phyloP scores from a whole-genome alignment of 192 early-diverging fungal species.

The Phycomyces blakesleeanus region DNA sequence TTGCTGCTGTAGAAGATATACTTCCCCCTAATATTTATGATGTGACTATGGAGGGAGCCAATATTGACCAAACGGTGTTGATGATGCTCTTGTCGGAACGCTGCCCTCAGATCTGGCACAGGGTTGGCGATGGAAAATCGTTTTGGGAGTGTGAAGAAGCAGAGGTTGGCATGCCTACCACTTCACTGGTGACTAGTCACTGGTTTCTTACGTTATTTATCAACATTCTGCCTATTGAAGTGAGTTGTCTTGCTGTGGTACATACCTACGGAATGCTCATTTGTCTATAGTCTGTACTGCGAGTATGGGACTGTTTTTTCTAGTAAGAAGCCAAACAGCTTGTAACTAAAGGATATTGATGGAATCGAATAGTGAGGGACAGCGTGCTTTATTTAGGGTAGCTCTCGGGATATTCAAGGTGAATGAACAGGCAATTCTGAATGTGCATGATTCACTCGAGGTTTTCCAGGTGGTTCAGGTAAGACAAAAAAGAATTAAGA shows the following conservation, averaged over 20 bases:
- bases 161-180: slow-evolving; percentile 51
- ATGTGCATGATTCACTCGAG: slow-evolving; percentile 54
- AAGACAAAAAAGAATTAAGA: slow-evolving; percentile 1
- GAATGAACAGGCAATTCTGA: slow-evolving; percentile 59
- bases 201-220: slow-evolving; percentile 82
- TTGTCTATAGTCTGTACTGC: slow-evolving; percentile 50
- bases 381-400: slow-evolving; percentile 72
- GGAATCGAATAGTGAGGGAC: slow-evolving; percentile 43
- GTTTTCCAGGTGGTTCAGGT: slow-evolving; percentile 58
- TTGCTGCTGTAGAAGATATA: slow-evolving; percentile 64
- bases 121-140: slow-evolving; percentile 29
- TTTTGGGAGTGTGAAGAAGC: slow-evolving; percentile 46
- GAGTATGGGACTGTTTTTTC: slow-evolving; percentile 82
- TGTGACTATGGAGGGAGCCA: slow-evolving; percentile 67
- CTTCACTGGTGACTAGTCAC: slow-evolving; percentile 69
- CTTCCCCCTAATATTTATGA: slow-evolving; percentile 75
- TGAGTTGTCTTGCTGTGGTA: slow-evolving; percentile 15
- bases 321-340: slow-evolving; percentile 42
- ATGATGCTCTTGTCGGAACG: slow-evolving; percentile 49
- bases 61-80: slow-evolving; percentile 63
- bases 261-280: background rate
- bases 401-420: slow-evolving; percentile 69
- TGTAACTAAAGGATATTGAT: background rate
- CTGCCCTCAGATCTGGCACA: slow-evolving; percentile 42
- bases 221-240: slow-evolving; percentile 70